These are phyloP conservation scores for Globisporangium spiculum DNA, from an alignment of 352 stramenopile species.

Conservation along the genomic window DNA sequence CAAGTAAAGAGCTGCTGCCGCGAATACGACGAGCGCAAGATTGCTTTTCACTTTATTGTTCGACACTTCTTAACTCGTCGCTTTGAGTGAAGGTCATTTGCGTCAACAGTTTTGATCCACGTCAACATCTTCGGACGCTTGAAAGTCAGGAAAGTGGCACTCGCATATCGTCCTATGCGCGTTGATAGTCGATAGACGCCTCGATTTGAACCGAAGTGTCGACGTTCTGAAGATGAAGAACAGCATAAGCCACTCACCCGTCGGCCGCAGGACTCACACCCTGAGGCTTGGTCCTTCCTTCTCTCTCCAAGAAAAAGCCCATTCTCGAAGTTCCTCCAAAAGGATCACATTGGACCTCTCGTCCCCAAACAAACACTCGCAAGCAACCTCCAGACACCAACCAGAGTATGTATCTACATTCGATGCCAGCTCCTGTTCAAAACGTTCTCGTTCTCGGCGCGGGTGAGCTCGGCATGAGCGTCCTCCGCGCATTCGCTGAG, in stretches of 20 bases:
- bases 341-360: neutral
- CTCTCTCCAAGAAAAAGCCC: neutral
- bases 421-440: neutral
- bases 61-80: too few relatives aligned
- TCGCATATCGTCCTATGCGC: too few relatives aligned
- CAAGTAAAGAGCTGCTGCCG: neutral
- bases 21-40: neutral
- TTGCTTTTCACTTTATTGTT: too few relatives aligned
- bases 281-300: neutral
- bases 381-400: neutral
- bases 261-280: neutral
- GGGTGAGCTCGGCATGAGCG: conserved; percentile 8
- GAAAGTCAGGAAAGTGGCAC: too few relatives aligned
- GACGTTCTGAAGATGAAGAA: neutral
- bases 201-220: neutral
- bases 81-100: too few relatives aligned
- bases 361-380: neutral
- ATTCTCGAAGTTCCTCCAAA: neutral
- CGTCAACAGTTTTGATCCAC: neutral
- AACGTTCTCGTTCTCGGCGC: conserved; percentile 15
- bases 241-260: neutral
- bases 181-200: neutral
- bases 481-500: conserved; percentile 9
- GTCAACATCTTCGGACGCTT: neutral
- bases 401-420: neutral